Percentiles rank a stretch among this genome's conserved stretches.
phyloP scores from a whole-genome alignment of 2,329 filamentous ascomycete species.

The Ascochyta lentis region DNA sequence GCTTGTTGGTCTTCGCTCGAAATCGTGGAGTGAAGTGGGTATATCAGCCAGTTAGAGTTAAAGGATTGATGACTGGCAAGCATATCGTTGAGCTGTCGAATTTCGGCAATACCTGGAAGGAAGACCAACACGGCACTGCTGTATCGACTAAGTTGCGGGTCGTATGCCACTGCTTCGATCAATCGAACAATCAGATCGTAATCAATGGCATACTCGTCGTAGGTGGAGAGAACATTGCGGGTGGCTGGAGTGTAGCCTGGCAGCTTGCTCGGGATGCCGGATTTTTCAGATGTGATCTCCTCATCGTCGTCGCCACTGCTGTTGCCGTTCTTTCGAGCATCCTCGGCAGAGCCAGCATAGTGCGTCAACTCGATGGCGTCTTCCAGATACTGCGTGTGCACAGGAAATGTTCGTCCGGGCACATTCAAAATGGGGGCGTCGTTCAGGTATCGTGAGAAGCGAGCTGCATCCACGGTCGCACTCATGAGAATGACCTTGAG shows the following conservation, averaged over 20 bases:
- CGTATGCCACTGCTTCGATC: conserved; percentile 75
- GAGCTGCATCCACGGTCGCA: conserved; percentile 90
- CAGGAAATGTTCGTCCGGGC: conserved; percentile 91
- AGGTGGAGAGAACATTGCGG: conserved; percentile 72
- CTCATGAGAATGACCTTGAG: conserved; percentile 97
- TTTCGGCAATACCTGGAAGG: conserved; percentile 92
- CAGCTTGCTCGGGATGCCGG: conserved; percentile 69
- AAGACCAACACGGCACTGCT: conserved; percentile 96
- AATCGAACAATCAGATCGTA: conserved; percentile 85
- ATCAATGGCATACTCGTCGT: conserved; percentile 92
- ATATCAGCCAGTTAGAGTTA: conserved; percentile 78
- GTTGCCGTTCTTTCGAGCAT: conserved; percentile 61
- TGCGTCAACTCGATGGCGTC: conserved; percentile 90
- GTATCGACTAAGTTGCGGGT: conserved; percentile 70
- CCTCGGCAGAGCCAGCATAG: conserved; percentile 57
- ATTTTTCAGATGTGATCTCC: conserved; percentile 55
- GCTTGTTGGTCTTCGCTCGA: conserved; percentile 96
- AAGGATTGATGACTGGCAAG: conserved; percentile 80
- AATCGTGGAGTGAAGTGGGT: conserved; percentile 91
- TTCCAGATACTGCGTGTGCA: conserved; percentile 85
- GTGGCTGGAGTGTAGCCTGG: conserved; percentile 78
- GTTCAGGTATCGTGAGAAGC: conserved; percentile 87
- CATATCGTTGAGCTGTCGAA: conserved; percentile 85
- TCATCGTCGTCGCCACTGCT: conserved; percentile 56
- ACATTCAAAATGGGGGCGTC: conserved; percentile 87